Evolutionary conservation across 2,329 filamentous ascomycete genomes (phyloP), one percentile per base, ranked within the genome.

Genomic region (Monilinia vaccinii-corymbosi): DNA sequence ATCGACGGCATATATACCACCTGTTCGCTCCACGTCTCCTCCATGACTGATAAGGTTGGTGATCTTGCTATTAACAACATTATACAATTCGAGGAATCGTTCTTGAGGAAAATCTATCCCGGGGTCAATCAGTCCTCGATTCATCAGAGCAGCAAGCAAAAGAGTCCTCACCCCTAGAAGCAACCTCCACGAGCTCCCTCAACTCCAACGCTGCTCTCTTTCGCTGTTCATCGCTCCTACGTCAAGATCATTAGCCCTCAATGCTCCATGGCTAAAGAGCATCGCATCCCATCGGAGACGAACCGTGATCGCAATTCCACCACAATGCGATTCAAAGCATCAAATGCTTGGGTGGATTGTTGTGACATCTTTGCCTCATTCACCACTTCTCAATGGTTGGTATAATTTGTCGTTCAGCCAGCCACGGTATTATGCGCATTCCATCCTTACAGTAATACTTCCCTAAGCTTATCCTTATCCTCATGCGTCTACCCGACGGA

Each of bases 1-100:
- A 73, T 96, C 93, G 63, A 99, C 83, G 62, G 93, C 93, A 69
- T 94, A 87, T 63, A 99, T 88, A 56, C 94, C 95, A 63, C 92
- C 94, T 60, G 97, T 85, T 61, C 91, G 87, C 72, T 99, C 94
- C 68, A 87, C 85, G 73, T 96, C 92, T 75, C 83, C 87, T 64
- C 91, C 89, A 73, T 93, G 90, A 51, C 91, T 85, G 63, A 96
- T 91, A 65, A 97, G 80, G 65, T 81, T 78, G 59, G 83, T 83
- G 68, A 90, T 86, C 61, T 82, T 81, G 66, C 78, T 76, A 70
- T 83, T 87, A 64, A 89, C 81, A 60, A 83, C 78, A 70, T 82
- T 83, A 72, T 88, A 88, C 73, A 85, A 87, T 66, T 82, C 80
- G 61, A 79, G 75, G 75, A 97, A 97, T 64, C 87, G 85, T 71